Base-by-base conservation (phyloP, 345 rosid genomes). In the Firmiana major region DNA sequence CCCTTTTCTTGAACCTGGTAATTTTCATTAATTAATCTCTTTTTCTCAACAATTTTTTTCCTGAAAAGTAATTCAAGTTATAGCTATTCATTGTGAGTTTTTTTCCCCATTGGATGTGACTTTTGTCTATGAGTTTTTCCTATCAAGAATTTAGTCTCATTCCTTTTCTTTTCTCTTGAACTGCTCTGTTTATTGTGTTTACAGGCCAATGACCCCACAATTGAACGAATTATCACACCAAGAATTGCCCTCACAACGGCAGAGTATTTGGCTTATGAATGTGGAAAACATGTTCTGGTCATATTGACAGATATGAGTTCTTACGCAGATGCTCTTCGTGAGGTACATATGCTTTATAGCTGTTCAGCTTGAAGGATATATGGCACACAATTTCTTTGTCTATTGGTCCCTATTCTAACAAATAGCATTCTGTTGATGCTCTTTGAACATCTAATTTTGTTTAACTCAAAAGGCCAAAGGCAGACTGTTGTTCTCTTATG, bases 241-340 rank as follows among this genome's bases (percentile, higher is more conserved):
- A 90, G 97, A 51, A 93, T 96, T 76, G 97, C 98, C 63, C 97
- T 96, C 59, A 93, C 98, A 48, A 93, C 99, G 28, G 98, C 99
- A 60, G 99, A 96, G 76, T 96, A 93, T 82, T 81, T 96, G 84
- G 99, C 99, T 28, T 96, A 96, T 85, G 99, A 93, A 79, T 92
- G 97, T 76, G 98, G 98, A 86, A 96, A 96, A 87, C 97, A 96
- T 76, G 97, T 96, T 31, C 97, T 96, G 51, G 99, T 96, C 85
- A 96, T 96, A 67, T 90, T 96, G 69, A 93, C 99, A 0, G 97
- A 96, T 80, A 93, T 93, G 99, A 96, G 99, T 84, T 96, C 99
- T 5, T 96, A 93, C 82, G 99, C 98, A 40, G 99, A 96, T 86
- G 98, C 97, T 82, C 98, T 93, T 87, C 97, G 97, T 81, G 99